phyloP scores from a whole-genome alignment of 78 protist genomes.

The Tieghemostelium lacteum region DNA sequence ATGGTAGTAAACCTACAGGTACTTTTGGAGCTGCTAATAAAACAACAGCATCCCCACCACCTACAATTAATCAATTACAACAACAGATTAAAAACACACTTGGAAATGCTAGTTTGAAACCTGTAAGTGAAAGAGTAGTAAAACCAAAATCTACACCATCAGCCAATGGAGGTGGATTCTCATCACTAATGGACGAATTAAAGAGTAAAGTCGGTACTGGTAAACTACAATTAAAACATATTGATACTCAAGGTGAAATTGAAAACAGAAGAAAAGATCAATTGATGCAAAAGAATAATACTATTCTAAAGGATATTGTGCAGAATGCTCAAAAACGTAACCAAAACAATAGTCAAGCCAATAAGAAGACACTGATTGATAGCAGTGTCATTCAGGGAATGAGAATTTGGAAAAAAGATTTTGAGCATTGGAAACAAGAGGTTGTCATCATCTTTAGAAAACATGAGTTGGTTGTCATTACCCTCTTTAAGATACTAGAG shows the following conservation, averaged over 20 bases:
- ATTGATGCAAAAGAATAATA: conserved; percentile 26
- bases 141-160: neutral
- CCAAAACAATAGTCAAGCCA: neutral
- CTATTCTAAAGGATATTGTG: conserved; percentile 58
- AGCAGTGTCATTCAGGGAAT: conserved; percentile 21
- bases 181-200: conserved; percentile 47
- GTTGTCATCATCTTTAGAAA: conserved; percentile 13
- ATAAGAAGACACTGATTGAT: conserved; percentile 22
- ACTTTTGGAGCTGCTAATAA: neutral
- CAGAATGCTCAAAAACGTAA: conserved; percentile 20
- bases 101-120: neutral
- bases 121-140: neutral
- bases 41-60: conserved; percentile 2
- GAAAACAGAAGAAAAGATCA: conserved; percentile 42
- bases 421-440: conserved; percentile 39
- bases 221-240: conserved; percentile 21
- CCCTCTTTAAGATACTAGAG: conserved; percentile 28
- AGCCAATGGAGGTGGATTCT: neutral
- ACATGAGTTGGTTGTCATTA: conserved; percentile 3
- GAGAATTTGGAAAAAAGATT: conserved; percentile 63
- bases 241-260: conserved; percentile 37
- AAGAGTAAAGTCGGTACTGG: conserved; percentile 19
- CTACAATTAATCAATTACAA: neutral
- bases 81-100: neutral
- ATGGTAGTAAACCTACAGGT: neutral